Evolutionary conservation across 495 filamentous ascomycete species (phyloP).

Genomic region (Talaromyces trachyspermus): DNA sequence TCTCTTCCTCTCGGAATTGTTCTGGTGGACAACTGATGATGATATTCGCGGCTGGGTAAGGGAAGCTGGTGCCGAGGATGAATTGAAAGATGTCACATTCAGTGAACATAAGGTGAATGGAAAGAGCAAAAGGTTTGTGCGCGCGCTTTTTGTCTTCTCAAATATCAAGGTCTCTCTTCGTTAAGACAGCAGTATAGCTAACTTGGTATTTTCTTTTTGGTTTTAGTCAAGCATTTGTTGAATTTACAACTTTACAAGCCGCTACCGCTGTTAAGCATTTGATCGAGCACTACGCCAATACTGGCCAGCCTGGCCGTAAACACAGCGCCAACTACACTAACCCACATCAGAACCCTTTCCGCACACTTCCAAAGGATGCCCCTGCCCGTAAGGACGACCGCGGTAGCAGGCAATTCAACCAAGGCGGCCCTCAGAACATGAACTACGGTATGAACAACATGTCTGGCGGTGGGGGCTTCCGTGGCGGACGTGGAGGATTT

Average conservation of each 20-base stretch:
- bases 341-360: slow-evolving; percentile 77
- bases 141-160: slow-evolving; percentile 1
- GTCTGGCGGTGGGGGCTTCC: slow-evolving; percentile 30
- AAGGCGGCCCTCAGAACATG: slow-evolving; percentile 26
- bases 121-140: slow-evolving; percentile 93
- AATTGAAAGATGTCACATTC: slow-evolving; percentile 89
- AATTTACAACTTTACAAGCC: slow-evolving; percentile 77
- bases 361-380: slow-evolving; percentile 84
- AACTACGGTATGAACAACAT: slow-evolving; percentile 34
- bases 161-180: background rate
- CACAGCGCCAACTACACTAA: slow-evolving; percentile 68
- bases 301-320: slow-evolving; percentile 55
- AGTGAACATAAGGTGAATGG: slow-evolving; percentile 98
- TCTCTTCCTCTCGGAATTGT: slow-evolving; percentile 75
- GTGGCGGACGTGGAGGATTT: slow-evolving; percentile 44
- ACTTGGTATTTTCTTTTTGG: too few relatives aligned
- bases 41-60: slow-evolving; percentile 85
- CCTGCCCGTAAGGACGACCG: slow-evolving; percentile 65
- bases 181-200: background rate
- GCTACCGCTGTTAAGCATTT: slow-evolving; percentile 78
- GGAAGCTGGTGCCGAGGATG: slow-evolving; percentile 66
- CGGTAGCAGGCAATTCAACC: slow-evolving; percentile 24
- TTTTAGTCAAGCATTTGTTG: slow-evolving; percentile 83
- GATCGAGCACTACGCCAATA: slow-evolving; percentile 55
- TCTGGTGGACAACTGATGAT: slow-evolving; percentile 97